Conservation (phyloP, 352 stramenopile genomes). For the Phytophthora pinifolia region DNA sequence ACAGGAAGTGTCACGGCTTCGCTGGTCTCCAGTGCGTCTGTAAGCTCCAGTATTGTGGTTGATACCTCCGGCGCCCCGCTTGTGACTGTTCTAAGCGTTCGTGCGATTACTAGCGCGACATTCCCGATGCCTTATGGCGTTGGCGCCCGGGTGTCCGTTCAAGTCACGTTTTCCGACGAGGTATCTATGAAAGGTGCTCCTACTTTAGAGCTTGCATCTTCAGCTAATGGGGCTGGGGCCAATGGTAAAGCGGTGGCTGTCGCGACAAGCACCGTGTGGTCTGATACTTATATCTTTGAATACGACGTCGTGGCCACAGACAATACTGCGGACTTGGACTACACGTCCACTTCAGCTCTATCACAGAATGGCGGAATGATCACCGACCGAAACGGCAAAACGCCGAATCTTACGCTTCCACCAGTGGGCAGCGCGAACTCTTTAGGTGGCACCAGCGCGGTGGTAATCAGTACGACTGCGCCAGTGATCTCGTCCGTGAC, state of each 20-base stretch:
- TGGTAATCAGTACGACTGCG: slow-evolving; percentile 72
- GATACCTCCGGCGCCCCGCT: slow-evolving; percentile 52
- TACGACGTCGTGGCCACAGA: slow-evolving; percentile 70
- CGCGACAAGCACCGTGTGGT: slow-evolving; percentile 55
- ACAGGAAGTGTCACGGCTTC: slow-evolving; percentile 50
- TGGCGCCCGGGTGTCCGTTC: slow-evolving; percentile 54
- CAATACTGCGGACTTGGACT: slow-evolving; percentile 54
- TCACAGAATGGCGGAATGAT: slow-evolving; percentile 57
- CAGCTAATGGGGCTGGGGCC: slow-evolving; percentile 21
- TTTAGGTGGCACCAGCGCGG: slow-evolving; percentile 45
- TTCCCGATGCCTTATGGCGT: slow-evolving; percentile 66
- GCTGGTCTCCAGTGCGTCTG: slow-evolving; percentile 61
- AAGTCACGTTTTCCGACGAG: slow-evolving; percentile 82
- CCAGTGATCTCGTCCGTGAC: slow-evolving; percentile 60
- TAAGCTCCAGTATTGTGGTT: slow-evolving; percentile 62
- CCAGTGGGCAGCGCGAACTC: slow-evolving; percentile 40
- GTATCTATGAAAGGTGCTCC: slow-evolving; percentile 59
- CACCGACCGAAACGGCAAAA: slow-evolving; percentile 65
- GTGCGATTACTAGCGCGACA: slow-evolving; percentile 36
- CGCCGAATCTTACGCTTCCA: slow-evolving; percentile 55
- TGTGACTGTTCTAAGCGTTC: slow-evolving; percentile 48
- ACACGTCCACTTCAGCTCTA: slow-evolving; percentile 55
- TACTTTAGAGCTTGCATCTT: slow-evolving; percentile 52
- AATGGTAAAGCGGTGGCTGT: slow-evolving; percentile 60
- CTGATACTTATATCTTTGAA: slow-evolving; percentile 56